These are phyloP conservation scores for Liquidambar formosana DNA, from an alignment of 164 flowering plant genomes.

Conservation along the genomic window DNA sequence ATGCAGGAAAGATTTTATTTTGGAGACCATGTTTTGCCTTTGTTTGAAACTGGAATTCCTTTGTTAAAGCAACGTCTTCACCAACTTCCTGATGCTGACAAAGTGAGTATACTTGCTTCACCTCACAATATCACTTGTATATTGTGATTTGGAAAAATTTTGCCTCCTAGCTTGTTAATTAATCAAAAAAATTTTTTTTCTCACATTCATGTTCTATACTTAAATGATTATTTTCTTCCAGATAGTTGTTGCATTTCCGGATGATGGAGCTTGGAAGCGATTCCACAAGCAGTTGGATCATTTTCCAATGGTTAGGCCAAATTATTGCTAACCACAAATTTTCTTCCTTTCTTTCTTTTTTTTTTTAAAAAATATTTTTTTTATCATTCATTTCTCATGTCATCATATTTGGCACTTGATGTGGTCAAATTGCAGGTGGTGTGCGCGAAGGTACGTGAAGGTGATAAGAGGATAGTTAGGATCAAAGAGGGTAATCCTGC, in stretches of 20 bases:
- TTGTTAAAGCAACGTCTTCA: constrained; percentile 80
- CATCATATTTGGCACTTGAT: background rate
- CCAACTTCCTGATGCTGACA: constrained; percentile 79
- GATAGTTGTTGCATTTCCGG: constrained; percentile 92
- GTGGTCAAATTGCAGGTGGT: constrained; percentile 53
- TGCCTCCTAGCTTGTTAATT: background rate
- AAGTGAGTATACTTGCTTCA: constrained; percentile 41
- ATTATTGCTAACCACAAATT: too few species aligned
- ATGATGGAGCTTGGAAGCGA: constrained; percentile 99
- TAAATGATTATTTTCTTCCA: constrained; percentile 23
- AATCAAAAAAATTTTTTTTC: too few species aligned
- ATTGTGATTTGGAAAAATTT: background rate
- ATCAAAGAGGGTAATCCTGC: constrained; percentile 89
- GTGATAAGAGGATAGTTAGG: constrained; percentile 88
- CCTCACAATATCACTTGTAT: background rate
- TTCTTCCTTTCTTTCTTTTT: too few species aligned
- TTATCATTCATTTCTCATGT: background rate
- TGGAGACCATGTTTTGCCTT: constrained; percentile 87
- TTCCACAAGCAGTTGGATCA: constrained; percentile 89
- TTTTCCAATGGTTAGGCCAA: constrained; percentile 67
- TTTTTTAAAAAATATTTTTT: background rate
- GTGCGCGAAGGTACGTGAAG: constrained; percentile 94
- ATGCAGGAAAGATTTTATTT: constrained; percentile 95
- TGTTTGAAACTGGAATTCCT: constrained; percentile 95
- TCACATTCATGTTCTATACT: background rate